Conservation (phyloP, 331 rosid species). For the Saraca asoca region DNA sequence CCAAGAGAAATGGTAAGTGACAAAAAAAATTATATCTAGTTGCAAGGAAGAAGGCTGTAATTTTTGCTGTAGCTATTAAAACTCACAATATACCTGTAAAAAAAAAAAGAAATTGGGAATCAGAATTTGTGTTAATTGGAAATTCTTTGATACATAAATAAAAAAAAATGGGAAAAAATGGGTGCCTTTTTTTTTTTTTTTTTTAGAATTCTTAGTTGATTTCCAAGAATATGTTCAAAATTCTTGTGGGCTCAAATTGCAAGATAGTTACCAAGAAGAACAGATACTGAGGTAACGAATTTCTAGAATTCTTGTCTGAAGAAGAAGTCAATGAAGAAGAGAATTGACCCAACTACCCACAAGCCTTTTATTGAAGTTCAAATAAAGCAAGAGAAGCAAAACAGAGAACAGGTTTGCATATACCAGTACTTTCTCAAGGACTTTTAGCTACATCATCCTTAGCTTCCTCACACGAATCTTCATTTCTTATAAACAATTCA, state of each 20-base stretch:
- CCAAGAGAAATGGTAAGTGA: too few relatives aligned
- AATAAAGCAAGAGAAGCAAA: slow-evolving; percentile 46
- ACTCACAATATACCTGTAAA: too few relatives aligned
- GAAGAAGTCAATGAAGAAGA: slow-evolving; percentile 91
- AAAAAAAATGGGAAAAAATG: too few relatives aligned
- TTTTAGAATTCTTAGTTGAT: slow-evolving; percentile 13
- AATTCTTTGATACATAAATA: too few relatives aligned
- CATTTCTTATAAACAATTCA: slow-evolving; percentile 55
- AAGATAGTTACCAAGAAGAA: slow-evolving; percentile 93
- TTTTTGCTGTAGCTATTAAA: too few relatives aligned
- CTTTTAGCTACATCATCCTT: slow-evolving; percentile 32
- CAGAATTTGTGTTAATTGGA: too few relatives aligned
- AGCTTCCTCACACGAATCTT: slow-evolving; percentile 55
- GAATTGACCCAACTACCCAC: slow-evolving; percentile 93
- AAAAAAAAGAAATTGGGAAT: too few relatives aligned
- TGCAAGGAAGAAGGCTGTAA: too few relatives aligned
- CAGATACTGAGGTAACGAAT: slow-evolving; percentile 92
- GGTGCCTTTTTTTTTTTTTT: too few relatives aligned
- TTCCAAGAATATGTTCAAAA: neutral
- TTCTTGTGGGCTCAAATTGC: slow-evolving; percentile 98
- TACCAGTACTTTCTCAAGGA: slow-evolving; percentile 41
- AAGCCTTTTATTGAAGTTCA: slow-evolving; percentile 57
- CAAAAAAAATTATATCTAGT: too few relatives aligned
- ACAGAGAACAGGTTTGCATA: slow-evolving; percentile 41
- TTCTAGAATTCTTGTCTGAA: slow-evolving; percentile 97